These are phyloP conservation scores for Catenaria anguillulae DNA, from an alignment of 371 early-diverging fungal species.

Conservation along the genomic window DNA sequence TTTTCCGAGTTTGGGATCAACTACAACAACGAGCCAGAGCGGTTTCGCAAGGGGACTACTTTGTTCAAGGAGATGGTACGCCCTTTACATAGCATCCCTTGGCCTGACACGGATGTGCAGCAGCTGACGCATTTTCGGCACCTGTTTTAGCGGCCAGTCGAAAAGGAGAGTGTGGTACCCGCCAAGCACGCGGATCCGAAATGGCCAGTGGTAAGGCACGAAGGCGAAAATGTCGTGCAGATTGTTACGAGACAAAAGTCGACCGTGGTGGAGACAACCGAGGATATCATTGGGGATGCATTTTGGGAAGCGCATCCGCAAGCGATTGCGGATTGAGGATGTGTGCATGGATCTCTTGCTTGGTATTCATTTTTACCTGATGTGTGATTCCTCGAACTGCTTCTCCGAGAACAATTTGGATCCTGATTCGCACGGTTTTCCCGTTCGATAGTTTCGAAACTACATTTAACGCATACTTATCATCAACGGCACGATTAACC, in stretches of 20 bases:
- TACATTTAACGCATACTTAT: too few species aligned
- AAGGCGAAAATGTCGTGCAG: constrained; percentile 15
- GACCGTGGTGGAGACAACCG: constrained; percentile 40
- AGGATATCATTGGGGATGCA: constrained; percentile 69
- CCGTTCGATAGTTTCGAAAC: too few species aligned
- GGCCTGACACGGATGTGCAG: too few species aligned
- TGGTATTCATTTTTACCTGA: too few species aligned
- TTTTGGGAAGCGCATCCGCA: constrained; percentile 47
- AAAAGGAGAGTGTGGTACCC: constrained; percentile 20
- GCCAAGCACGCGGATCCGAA: constrained; percentile 23
- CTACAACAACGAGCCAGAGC: constrained; percentile 63
- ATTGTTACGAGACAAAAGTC: constrained; percentile 28
- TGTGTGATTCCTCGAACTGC: too few species aligned
- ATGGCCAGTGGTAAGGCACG: constrained; percentile 18
- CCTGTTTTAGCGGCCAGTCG: neutral
- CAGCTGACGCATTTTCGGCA: too few species aligned
- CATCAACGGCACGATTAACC: too few species aligned
- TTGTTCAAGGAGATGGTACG: constrained; percentile 31
- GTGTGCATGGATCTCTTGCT: too few species aligned
- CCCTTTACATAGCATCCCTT: constrained; percentile 17
- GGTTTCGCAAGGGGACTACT: constrained; percentile 74
- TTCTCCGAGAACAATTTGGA: too few species aligned
- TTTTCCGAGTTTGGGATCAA: constrained; percentile 70
- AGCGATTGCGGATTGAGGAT: too few species aligned
- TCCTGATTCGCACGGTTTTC: too few species aligned